Percentiles rank a stretch among this genome's conserved stretches.
Conservation (phyloP, 2,329 filamentous ascomycete genomes). For the Nannizziopsis barbatae region DNA sequence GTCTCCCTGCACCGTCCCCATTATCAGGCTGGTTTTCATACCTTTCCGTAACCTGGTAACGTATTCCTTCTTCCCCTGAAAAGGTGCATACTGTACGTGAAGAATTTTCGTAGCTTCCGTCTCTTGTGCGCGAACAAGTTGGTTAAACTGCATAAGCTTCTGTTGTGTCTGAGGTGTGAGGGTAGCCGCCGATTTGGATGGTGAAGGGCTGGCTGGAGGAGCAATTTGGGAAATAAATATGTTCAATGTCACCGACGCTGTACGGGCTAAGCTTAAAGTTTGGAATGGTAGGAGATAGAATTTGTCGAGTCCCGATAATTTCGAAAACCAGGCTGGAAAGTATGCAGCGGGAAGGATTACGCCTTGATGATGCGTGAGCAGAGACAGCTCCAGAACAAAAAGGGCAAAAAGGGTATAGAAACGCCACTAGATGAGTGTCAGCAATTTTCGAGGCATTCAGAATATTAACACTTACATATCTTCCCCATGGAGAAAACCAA, state of each 20-base stretch:
- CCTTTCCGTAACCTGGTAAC: conserved; percentile 55
- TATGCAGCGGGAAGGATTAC: conserved; percentile 28
- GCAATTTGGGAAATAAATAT: conserved; percentile 75
- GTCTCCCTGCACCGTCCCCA: conserved; percentile 70
- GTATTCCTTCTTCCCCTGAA: conserved; percentile 57
- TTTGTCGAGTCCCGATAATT: conserved; percentile 34
- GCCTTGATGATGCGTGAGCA: conserved; percentile 43
- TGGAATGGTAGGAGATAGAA: conserved; percentile 66
- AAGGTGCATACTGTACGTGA: conserved; percentile 70
- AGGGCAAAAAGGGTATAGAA: conserved; percentile 44
- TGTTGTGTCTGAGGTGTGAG: conserved; percentile 43
- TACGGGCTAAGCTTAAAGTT: conserved; percentile 61
- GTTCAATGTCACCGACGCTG: conserved; percentile 64
- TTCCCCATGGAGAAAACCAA: conserved; percentile 34
- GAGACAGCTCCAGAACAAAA: conserved; percentile 46
- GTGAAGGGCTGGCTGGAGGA: conserved; percentile 47
- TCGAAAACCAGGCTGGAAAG: conserved; percentile 24
- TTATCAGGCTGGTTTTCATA: conserved; percentile 75
- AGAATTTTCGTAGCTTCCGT: conserved; percentile 59
- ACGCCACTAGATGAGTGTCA: conserved; percentile 33
- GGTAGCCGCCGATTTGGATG: conserved; percentile 27
- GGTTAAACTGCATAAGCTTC: conserved; percentile 57
- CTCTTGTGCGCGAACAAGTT: conserved; percentile 49
- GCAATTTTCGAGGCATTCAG: conserved; percentile 20
- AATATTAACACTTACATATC: conserved; percentile 32